Evolutionary conservation across 805 yeast genomes (phyloP).

Genomic region (Saccharomycopsis sp.): DNA sequence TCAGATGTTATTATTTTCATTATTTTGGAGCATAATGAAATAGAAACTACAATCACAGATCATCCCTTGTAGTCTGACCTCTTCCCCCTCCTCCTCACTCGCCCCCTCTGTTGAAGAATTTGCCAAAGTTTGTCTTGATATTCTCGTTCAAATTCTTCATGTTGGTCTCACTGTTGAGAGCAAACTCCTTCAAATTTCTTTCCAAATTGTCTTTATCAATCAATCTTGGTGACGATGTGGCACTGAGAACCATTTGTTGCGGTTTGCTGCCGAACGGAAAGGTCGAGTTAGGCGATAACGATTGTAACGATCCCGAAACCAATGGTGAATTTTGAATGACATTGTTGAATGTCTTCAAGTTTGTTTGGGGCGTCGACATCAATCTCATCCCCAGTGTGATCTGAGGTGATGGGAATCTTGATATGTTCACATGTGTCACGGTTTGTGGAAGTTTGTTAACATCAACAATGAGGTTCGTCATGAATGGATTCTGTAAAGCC

Average conservation of each 20-base stretch:
- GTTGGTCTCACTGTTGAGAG: constrained; percentile 47
- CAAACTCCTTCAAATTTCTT: constrained; percentile 30
- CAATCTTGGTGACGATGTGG: constrained; percentile 12
- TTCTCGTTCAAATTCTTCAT: constrained; percentile 60
- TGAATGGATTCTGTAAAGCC: too few species aligned
- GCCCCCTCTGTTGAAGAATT: constrained; percentile 39
- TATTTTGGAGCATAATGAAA: too few species aligned
- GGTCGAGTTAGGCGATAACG: constrained; percentile 24
- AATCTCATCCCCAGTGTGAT: background rate
- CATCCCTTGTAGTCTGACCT: too few species aligned
- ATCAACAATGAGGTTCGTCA: constrained; percentile 9
- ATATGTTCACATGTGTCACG: too few species aligned
- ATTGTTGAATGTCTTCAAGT: constrained; percentile 19
- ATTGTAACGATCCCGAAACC: constrained; percentile 21
- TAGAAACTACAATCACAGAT: too few species aligned
- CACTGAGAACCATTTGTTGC: constrained; percentile 6
- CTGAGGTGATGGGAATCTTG: too few species aligned
- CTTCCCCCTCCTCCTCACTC: constrained; percentile 3
- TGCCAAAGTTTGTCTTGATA: constrained; percentile 47
- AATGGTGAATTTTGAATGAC: constrained; percentile 21
- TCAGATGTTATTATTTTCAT: too few species aligned
- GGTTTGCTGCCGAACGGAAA: constrained; percentile 6
- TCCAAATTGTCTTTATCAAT: constrained; percentile 28
- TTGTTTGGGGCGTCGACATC: constrained; percentile 16
- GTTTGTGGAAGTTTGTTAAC: constrained; percentile 7